Percentiles rank a stretch among this genome's conserved stretches.
Evolutionary conservation across 1,284 basidiomycete genomes (phyloP).

Genomic region (Rhodotorula mucilaginosa): DNA sequence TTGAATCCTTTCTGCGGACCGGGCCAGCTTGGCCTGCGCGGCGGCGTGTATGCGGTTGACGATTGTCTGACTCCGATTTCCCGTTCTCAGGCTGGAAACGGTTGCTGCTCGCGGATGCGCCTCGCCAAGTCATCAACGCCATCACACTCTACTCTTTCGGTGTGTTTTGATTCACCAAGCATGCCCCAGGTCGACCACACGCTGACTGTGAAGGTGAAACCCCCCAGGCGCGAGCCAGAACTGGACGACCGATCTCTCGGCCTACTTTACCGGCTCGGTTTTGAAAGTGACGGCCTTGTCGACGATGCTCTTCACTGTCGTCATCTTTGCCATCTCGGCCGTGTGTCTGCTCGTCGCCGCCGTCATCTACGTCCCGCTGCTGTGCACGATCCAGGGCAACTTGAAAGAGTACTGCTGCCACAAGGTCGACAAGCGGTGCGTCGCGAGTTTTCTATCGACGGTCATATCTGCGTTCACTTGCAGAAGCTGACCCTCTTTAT

Average conservation of each 20-base stretch:
- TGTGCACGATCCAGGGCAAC: constrained; percentile 77
- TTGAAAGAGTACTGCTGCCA: constrained; percentile 92
- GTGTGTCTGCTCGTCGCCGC: constrained; percentile 78
- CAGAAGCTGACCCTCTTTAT: neutral
- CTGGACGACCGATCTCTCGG: constrained; percentile 63
- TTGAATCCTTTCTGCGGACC: too few species aligned
- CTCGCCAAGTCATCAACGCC: constrained; percentile 94
- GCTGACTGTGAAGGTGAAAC: too few species aligned
- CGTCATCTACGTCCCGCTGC: constrained; percentile 83
- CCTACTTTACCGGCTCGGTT: constrained; percentile 53
- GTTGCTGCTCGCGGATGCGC: constrained; percentile 88
- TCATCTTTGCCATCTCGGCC: constrained; percentile 80
- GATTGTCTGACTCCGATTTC: neutral
- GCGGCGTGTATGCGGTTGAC: too few species aligned
- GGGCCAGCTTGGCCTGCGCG: too few species aligned
- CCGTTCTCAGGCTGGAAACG: constrained; percentile 83
- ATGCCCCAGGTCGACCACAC: too few species aligned
- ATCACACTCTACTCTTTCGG: constrained; percentile 90
- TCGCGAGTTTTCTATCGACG: neutral
- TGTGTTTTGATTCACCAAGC: constrained; percentile 53
- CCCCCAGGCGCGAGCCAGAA: constrained; percentile 53
- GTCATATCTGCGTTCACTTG: too few species aligned
- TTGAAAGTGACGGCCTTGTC: constrained; percentile 54
- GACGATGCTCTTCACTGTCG: constrained; percentile 86
- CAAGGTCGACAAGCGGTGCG: constrained; percentile 87